A percentile compares a stretch with the other conserved stretches of the same genome.
These are phyloP conservation scores for Aspergillus viridinutans DNA, from an alignment of 2,329 filamentous ascomycete genomes.

Conservation along the genomic window DNA sequence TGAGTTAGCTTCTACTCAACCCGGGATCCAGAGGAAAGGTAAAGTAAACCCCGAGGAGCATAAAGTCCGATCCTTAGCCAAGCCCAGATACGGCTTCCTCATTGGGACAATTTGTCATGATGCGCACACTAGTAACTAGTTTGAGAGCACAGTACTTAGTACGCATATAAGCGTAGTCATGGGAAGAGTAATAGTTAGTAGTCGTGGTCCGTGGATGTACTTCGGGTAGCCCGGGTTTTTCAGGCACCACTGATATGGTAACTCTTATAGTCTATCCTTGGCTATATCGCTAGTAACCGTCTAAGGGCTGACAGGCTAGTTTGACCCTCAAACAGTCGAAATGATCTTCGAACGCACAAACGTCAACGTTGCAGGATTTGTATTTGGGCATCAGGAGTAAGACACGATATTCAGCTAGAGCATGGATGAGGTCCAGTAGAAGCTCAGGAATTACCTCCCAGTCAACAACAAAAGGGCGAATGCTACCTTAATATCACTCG, in stretches of 20 bases:
- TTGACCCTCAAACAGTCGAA: not conserved
- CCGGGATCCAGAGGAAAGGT: not conserved
- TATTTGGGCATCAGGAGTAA: not conserved
- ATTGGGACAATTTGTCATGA: not conserved
- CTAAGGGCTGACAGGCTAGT: not conserved
- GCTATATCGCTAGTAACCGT: not conserved
- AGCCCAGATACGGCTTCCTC: not conserved
- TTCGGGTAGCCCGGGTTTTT: not conserved
- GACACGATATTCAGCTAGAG: not conserved
- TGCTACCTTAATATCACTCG: not conserved
- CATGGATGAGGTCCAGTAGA: not conserved
- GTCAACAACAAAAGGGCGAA: not conserved
- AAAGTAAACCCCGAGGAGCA: not conserved
- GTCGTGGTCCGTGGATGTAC: not conserved
- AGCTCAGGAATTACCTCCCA: not conserved
- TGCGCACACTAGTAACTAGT: not conserved
- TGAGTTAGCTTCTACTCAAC: not conserved
- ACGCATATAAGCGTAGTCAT: not conserved
- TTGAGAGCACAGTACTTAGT: not conserved
- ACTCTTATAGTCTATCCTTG: not conserved
- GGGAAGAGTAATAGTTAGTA: not conserved
- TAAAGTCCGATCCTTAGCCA: not conserved
- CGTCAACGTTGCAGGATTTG: not conserved
- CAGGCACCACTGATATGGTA: not conserved
- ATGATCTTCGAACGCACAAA: not conserved